phyloP scores from a whole-genome alignment of 2,329 filamentous ascomycete genomes.

The Colletotrichum costaricense region DNA sequence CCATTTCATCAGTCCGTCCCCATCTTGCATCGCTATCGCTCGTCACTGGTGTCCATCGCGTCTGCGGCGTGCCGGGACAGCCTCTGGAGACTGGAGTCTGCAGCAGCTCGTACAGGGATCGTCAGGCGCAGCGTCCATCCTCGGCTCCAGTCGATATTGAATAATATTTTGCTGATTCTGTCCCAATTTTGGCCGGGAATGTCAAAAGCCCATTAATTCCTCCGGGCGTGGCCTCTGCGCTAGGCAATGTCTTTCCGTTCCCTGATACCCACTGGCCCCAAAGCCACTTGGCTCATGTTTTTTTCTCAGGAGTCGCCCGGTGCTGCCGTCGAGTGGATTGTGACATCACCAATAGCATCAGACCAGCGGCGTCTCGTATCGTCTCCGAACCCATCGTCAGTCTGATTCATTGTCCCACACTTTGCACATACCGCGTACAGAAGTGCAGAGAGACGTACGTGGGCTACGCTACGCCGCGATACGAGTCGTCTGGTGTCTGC shows the following conservation, averaged over 20 bases:
- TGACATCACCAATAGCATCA: conserved; percentile 29
- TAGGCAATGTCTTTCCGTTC: conserved; percentile 28
- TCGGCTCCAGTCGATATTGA: conserved; percentile 20
- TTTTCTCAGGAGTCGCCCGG: background rate
- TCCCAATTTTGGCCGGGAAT: conserved; percentile 7
- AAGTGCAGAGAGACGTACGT: background rate
- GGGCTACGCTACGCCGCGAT: background rate
- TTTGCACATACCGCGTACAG: background rate
- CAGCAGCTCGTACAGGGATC: conserved; percentile 13
- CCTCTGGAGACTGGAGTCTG: background rate
- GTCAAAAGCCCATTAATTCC: conserved; percentile 2
- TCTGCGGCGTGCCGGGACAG: background rate
- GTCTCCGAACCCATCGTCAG: conserved; percentile 14
- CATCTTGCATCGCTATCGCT: conserved; percentile 24
- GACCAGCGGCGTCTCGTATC: conserved; percentile 21
- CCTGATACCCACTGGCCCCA: conserved; percentile 17
- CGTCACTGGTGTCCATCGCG: conserved; percentile 8
- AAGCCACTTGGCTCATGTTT: conserved; percentile 12
- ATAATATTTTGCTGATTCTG: background rate
- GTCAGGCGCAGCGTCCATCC: conserved; percentile 8
- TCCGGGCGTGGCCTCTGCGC: conserved; percentile 9
- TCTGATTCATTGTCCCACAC: conserved; percentile 28
- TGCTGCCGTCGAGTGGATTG: conserved; percentile 24
- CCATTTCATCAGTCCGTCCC: conserved; percentile 23
- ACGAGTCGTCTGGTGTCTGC: conserved; percentile 24